phyloP scores from a whole-genome alignment of 768 basidiomycete genomes.

The Auriscalpium vulgare region DNA sequence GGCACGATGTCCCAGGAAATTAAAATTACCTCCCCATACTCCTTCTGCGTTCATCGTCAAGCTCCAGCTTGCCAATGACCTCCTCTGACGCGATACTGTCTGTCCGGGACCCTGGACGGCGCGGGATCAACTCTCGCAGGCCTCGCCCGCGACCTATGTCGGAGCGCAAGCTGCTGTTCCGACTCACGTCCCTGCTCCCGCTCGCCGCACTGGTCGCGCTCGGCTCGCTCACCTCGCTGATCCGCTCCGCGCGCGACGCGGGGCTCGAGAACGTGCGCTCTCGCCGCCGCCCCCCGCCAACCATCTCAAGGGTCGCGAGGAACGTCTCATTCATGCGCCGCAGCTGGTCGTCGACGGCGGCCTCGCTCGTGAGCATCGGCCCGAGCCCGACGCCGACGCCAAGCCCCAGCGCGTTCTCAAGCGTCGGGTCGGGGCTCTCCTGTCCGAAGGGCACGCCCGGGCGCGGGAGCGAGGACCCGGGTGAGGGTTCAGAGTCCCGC shows the following conservation, averaged over 20 bases:
- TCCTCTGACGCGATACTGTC: conserved; percentile 38
- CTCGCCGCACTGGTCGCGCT: not conserved
- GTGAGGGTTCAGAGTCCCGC: not conserved
- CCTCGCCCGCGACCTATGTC: conserved; percentile 10
- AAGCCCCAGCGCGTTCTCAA: conserved; percentile 14
- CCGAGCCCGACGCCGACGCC: conserved; percentile 25
- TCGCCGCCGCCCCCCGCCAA: conserved; percentile 29
- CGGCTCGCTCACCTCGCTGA: conserved; percentile 14
- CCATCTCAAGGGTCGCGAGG: conserved; percentile 52
- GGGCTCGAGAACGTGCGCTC: conserved; percentile 18
- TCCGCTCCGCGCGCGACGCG: conserved; percentile 13
- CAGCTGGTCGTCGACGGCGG: conserved; percentile 59
- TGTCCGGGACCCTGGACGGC: conserved; percentile 29
- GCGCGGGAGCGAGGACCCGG: conserved; percentile 3
- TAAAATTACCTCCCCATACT: conserved; percentile 4
- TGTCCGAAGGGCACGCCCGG: not conserved
- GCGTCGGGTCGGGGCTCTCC: conserved; percentile 14
- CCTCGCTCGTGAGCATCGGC: conserved; percentile 56
- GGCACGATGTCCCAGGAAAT: not conserved
- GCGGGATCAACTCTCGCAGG: conserved; percentile 7
- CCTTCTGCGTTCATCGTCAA: conserved; percentile 19
- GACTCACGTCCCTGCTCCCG: not conserved
- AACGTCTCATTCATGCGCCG: conserved; percentile 63
- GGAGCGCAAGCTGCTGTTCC: conserved; percentile 12
- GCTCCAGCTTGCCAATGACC: conserved; percentile 49